Evolutionary conservation across 225 moss, liverwort and hornwort species (phyloP), one percentile per base, ranked within the genome.

Genomic region (Sphagnum tenellum): DNA sequence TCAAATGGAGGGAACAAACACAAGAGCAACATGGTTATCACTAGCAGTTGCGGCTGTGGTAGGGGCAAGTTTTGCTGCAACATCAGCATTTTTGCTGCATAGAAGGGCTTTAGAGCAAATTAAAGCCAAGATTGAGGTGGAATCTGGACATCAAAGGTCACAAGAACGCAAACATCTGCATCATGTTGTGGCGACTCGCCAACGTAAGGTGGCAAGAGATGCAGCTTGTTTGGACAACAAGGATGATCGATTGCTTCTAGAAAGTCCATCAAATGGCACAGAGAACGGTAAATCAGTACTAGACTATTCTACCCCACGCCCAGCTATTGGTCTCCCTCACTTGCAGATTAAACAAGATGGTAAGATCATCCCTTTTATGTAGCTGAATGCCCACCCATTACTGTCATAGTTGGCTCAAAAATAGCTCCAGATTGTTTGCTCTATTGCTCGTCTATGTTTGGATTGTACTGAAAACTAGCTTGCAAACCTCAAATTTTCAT

Each of bases 11-110:
- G 65, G 45, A 44, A 64, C 81, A 53, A 63, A 64, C 62, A 12
- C 70, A 45, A 74, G 74, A 66, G 72, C 70, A 61, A 64, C 77
- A n/a, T 81, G 81, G 81, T 64, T 81, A 54, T 78, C 81, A 12
- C 65, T 81, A 58, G 81, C 72, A 44, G 50, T 75, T 72, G 81
- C 81, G 45, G 72, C 81, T 60, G 57, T 78, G 62, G 72, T 81
- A 67, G 81, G 81, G 60, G 81, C 81, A 12, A 65, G 64, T 4
- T 72, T 81, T 45, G 74, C 81, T 49, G 72, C 75, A 5, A 69
- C 77, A 57, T 74, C 81, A 49, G 77, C 77, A 14, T 78, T 77
- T 47, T 29, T 81, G 9, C 12, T 81, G 8, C 75, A 81, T 67
- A 69, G 67, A 55, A 72, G 59, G 61, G 69, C 72, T 49, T 45